Evolutionary conservation across 306 rosid species (phyloP), one percentile per base, ranked within the genome.

Genomic region (Cicer cuneatum): DNA sequence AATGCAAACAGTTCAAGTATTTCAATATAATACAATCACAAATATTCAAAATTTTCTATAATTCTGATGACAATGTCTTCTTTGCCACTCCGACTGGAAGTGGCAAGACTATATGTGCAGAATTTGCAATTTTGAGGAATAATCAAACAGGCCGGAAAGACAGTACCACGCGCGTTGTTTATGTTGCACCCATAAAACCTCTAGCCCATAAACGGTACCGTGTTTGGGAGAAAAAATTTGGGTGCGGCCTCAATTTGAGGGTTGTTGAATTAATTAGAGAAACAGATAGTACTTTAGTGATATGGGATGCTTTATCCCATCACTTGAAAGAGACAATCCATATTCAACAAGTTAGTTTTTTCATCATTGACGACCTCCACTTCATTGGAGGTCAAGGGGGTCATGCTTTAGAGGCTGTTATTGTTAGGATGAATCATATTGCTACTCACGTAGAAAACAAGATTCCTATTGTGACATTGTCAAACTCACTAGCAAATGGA

Each of bases 61-160:
- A 91, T 72, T 88, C 96, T n/a, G 98, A 93, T 77, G 97, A 91
- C 76, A 93, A 93, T 83, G 97, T 89, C 73, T 75, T 93, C 14
- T 92, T 91, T 74, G 97, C 98, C 42, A 96, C 97, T 15, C 98
- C 97, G 42, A 93, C 98, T 3, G 98, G 98, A 62, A 93, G 96
- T 70, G 98, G 98, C 66, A 93, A 93, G 87, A 89, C 96, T 66
- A 88, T 91, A 45, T 93, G 97, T 78, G 96, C 96, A 1, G 98
- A 93, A 86, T 93, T 93, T 83, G 89, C 96, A 45, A 78, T 91
- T 72, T 73, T 93, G 72, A 89, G 98, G 82, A 93, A 91, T 83
- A 89, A 86, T 72, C 98, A 93, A 10, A 87, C 83, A 71, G 89
- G 84, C 83, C 87, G 21, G 1, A 19, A 19, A 45, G 91, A 85